These are phyloP conservation scores for Solanum etuberosum DNA, from an alignment of 257 asterid species.

Conservation along the genomic window DNA sequence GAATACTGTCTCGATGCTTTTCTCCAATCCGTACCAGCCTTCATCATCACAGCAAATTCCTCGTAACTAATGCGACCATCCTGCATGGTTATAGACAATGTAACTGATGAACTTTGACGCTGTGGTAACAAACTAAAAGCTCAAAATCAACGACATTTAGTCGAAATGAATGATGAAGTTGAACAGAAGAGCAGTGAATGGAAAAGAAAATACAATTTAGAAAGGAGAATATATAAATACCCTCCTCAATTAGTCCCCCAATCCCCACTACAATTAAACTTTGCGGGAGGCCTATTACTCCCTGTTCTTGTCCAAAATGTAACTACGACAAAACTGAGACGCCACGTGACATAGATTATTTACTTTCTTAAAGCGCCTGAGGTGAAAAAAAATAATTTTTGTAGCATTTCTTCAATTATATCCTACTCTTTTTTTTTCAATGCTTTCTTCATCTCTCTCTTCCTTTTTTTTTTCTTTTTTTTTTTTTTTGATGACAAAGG, in stretches of 20 bases:
- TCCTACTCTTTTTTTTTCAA: background rate
- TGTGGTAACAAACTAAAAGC: background rate
- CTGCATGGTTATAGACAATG: constrained; percentile 2
- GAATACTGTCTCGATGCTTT: constrained; percentile 24
- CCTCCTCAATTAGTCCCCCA: background rate
- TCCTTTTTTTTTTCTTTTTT: background rate
- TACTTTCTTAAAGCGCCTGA: background rate
- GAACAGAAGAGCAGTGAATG: background rate
- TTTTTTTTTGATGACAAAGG: background rate
- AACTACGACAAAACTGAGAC: background rate
- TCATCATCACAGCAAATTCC: constrained; percentile 22
- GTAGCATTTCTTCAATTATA: background rate
- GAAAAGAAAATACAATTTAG: background rate
- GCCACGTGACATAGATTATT: background rate
- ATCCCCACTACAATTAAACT: background rate
- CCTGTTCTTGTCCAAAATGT: background rate
- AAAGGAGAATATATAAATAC: background rate
- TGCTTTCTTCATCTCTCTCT: background rate
- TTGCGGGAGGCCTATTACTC: background rate
- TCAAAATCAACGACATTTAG: background rate
- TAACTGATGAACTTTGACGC: background rate
- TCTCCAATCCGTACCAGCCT: constrained; percentile 28
- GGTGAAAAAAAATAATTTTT: background rate
- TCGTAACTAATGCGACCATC: constrained; percentile 23
- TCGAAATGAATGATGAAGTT: background rate